A percentile compares a stretch with the other conserved stretches of the same genome.
phyloP scores from a whole-genome alignment of 2,329 filamentous ascomycete genomes.

The Fusarium robinianum region DNA sequence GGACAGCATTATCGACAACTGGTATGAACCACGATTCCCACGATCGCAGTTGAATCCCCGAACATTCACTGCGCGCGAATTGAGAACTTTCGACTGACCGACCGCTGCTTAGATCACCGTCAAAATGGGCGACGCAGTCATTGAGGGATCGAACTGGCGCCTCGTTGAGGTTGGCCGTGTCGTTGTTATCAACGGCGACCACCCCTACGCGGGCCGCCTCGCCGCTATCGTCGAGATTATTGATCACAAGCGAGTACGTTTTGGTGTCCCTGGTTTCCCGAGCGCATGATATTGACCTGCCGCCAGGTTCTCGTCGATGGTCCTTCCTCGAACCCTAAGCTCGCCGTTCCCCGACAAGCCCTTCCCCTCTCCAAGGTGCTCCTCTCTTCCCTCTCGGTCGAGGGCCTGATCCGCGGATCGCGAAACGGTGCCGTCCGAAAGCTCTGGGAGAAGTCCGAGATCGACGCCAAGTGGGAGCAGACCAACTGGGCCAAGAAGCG shows the following conservation, averaged over 20 bases:
- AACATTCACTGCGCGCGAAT: conserved; percentile 32
- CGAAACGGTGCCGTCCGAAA: conserved; percentile 83
- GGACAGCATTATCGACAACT: conserved; percentile 46
- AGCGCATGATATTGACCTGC: conserved; percentile 35
- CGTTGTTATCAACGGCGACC: conserved; percentile 81
- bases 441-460: conserved; percentile 87
- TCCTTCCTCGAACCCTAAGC: conserved; percentile 78
- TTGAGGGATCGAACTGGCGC: conserved; percentile 86
- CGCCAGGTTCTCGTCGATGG: conserved; percentile 91
- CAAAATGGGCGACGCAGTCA: conserved; percentile 82
- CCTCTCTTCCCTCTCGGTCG: conserved; percentile 86
- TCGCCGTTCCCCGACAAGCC: conserved; percentile 84
- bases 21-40: conserved; percentile 44
- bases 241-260: conserved; percentile 99
- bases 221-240: conserved; percentile 98
- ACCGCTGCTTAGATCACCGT: conserved; percentile 55
- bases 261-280: conserved; percentile 12
- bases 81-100: conserved; percentile 42
- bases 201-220: conserved; percentile 81
- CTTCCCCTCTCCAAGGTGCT: conserved; percentile 80
- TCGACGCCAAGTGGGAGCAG: conserved; percentile 91
- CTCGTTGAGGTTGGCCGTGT: conserved; percentile 98
- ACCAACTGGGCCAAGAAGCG: conserved; percentile 95
- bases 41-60: conserved; percentile 33
- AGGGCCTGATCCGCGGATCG: conserved; percentile 81